Evolutionary conservation across 192 early-diverging fungal species (phyloP), one percentile per base, ranked within the genome.

Genomic region (Backusella australiensis): DNA sequence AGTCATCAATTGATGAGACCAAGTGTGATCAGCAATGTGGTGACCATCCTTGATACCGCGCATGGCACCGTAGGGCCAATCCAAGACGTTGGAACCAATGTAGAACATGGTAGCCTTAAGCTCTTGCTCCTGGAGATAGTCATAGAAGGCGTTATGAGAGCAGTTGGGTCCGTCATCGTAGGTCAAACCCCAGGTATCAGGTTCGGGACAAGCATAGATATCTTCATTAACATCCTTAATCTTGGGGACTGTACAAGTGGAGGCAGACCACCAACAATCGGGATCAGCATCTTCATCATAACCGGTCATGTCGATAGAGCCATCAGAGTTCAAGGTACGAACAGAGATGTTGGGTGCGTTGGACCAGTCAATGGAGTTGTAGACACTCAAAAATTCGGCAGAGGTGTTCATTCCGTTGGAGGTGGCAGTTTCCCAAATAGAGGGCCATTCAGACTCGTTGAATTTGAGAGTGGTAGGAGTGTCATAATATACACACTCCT

Each of bases 161-260:
- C 72, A 68, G 35, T 84, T 86, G 5, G 90, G 90, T 1, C 91
- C 91, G 81, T 92, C 91, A 82, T 92, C 91, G 72, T 87, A 92
- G 9, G 89, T 89, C 65, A 77, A 36, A 12, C 86, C 83, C 86
- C 88, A 86, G 38, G 85, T 85, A 63, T 84, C 79, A 59, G 80
- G 67, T 29, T 79, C 74, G 2, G 42, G 52, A 53, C 86, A 87
- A 26, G 7, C 34, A 34, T 59, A 56, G 53, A 87, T 82, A 83
- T 88, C 86, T 46, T 81, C 71, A n/a, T 81, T 77, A 34, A 81
- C 38, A 52, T 49, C 76, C 11, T 29, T 23, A 14, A 39, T 36
- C 71, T 78, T 78, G 69, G 81, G 81, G 6, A 72, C 75, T 6
- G 80, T 71, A 68, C 86, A 87, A 15, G 76, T 80, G 29, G 78